These are phyloP conservation scores for Neohortaea acidophila DNA, from an alignment of 495 filamentous ascomycete genomes.

Conservation along the genomic window DNA sequence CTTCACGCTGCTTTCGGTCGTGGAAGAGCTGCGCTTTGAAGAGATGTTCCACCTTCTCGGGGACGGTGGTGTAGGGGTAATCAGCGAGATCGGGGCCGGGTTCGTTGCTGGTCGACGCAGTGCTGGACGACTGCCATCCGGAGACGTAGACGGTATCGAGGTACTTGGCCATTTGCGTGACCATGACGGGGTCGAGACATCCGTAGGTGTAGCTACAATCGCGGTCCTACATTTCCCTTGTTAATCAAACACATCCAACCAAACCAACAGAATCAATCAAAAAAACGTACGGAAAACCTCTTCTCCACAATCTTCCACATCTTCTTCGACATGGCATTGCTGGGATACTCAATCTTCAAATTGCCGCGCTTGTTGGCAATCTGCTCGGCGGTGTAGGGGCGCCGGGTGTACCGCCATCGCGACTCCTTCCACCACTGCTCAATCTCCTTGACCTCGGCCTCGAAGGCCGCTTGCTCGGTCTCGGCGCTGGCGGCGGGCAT, in stretches of 20 bases:
- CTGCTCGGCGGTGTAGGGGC: slow-evolving; percentile 89
- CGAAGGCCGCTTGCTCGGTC: slow-evolving; percentile 63
- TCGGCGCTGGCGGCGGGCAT: slow-evolving; percentile 28
- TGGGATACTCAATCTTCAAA: slow-evolving; percentile 81
- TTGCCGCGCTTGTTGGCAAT: slow-evolving; percentile 90
- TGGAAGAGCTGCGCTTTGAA: slow-evolving; percentile 99
- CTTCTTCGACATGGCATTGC: slow-evolving; percentile 81
- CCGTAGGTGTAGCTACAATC: slow-evolving; percentile 90
- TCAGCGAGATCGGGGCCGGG: slow-evolving; percentile 96
- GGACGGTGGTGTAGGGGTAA: slow-evolving; percentile 96
- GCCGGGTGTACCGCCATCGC: slow-evolving; percentile 82
- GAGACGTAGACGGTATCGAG: slow-evolving; percentile 97
- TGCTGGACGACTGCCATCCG: slow-evolving; percentile 96
- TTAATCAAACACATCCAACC: no score
- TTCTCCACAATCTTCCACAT: slow-evolving; percentile 78
- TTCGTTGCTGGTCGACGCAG: slow-evolving; percentile 84
- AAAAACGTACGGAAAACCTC: slow-evolving; percentile 54
- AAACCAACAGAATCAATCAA: not conserved
- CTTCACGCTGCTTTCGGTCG: slow-evolving; percentile 95
- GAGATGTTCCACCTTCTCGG: slow-evolving; percentile 92
- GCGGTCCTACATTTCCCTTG: no score
- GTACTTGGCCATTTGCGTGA: slow-evolving; percentile 98
- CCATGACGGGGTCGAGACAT: slow-evolving; percentile 92
- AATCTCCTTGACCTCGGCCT: slow-evolving; percentile 67
- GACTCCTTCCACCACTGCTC: slow-evolving; percentile 89